Conservation (phyloP, 768 basidiomycete genomes). For the Leccinum sublutescens region DNA sequence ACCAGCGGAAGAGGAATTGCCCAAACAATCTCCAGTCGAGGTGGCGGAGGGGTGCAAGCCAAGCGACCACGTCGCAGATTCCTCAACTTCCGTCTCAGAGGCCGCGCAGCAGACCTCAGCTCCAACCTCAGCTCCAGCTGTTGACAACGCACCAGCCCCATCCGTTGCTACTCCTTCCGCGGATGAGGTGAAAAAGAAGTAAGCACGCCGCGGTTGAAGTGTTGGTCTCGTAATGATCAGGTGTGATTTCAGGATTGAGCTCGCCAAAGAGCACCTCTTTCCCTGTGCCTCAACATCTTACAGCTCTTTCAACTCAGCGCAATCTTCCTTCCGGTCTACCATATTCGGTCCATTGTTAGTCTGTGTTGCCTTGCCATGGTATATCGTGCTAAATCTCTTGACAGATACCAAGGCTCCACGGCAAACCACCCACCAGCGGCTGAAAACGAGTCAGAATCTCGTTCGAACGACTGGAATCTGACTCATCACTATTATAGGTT, state of each 20-base stretch:
- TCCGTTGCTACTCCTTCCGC: slow-evolving; percentile 1
- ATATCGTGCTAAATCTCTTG: slow-evolving; percentile 4
- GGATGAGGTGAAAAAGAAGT: slow-evolving; percentile 31
- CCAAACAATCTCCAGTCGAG: slow-evolving; percentile 1
- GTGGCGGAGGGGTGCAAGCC: slow-evolving; percentile 3
- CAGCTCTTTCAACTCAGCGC: slow-evolving; percentile 16
- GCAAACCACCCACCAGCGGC: not conserved
- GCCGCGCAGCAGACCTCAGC: slow-evolving; percentile 9
- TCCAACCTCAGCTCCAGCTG: slow-evolving; percentile 6
- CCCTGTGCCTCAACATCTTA: slow-evolving; percentile 33
- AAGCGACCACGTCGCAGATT: not conserved
- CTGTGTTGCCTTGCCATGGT: slow-evolving; percentile 1
- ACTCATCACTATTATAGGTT: slow-evolving; percentile 17
- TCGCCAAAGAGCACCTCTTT: slow-evolving; percentile 48
- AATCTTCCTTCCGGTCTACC: slow-evolving; percentile 50
- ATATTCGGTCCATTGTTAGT: slow-evolving; percentile 69
- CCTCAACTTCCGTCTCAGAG: not conserved
- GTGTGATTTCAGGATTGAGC: slow-evolving; percentile 34
- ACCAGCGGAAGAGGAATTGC: not conserved
- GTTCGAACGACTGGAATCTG: not conserved
- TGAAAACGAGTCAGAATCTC: slow-evolving; percentile 23
- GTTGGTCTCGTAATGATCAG: slow-evolving; percentile 3
- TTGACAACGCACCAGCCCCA: slow-evolving; percentile 7
- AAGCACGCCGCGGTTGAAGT: not conserved
- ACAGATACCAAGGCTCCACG: slow-evolving; percentile 27